phyloP scores from a whole-genome alignment of 371 early-diverging fungal genomes.

The Mucor velutinosus region DNA sequence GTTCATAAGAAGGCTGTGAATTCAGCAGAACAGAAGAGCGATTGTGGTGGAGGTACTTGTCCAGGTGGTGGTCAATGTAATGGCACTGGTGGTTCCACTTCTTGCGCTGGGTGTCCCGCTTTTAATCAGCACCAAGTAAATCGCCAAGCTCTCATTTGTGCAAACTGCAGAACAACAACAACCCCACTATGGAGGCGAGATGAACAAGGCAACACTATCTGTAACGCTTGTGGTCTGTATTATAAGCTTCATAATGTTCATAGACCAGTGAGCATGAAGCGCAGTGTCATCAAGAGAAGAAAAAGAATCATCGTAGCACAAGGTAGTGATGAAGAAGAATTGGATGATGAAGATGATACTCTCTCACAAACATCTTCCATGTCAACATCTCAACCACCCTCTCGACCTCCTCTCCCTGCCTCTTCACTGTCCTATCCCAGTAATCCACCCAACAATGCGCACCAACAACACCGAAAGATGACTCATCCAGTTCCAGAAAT shows the following conservation, averaged over 20 bases:
- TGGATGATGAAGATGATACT: neutral
- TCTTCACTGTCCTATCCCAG: neutral
- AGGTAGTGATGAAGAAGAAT: constrained; percentile 19
- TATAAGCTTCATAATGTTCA: constrained; percentile 81
- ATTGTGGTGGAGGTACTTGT: constrained; percentile 53
- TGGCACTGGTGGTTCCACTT: constrained; percentile 69
- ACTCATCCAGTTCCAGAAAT: constrained; percentile 30
- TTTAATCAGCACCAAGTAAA: constrained; percentile 67
- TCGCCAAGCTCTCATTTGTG: constrained; percentile 64
- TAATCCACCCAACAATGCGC: neutral
- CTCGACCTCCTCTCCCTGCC: neutral
- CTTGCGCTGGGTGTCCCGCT: constrained; percentile 77
- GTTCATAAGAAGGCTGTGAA: constrained; percentile 10
- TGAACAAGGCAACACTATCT: constrained; percentile 75
- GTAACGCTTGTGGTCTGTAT: constrained; percentile 91
- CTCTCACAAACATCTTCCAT: neutral
- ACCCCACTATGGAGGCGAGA: constrained; percentile 94
- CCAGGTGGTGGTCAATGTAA: constrained; percentile 79
- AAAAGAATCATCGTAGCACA: constrained; percentile 65
- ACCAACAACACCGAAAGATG: neutral
- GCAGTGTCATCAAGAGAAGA: constrained; percentile 83
- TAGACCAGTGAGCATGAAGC: constrained; percentile 81
- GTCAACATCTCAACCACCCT: neutral
- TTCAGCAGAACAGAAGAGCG: constrained; percentile 4
- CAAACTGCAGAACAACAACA: constrained; percentile 79